These are phyloP conservation scores for Jasminum sambac DNA, from an alignment of 257 asterid genomes.

Conservation along the genomic window DNA sequence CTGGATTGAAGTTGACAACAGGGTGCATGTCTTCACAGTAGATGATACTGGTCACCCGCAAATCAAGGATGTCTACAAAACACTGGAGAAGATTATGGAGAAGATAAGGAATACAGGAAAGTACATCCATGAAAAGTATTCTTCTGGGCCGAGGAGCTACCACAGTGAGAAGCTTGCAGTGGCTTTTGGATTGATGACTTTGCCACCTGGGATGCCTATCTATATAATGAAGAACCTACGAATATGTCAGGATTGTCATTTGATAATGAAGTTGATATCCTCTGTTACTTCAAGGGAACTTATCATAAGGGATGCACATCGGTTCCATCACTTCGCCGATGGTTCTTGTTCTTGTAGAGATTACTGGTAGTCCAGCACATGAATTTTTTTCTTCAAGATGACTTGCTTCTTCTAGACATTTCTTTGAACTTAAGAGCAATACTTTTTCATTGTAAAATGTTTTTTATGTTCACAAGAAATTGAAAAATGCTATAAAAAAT, in stretches of 20 bases:
- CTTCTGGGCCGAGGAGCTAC: slow-evolving; percentile 10
- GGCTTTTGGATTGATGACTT: slow-evolving; percentile 21
- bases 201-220: slow-evolving; percentile 21
- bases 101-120: slow-evolving; percentile 3
- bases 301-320: slow-evolving; percentile 20
- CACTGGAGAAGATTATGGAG: slow-evolving; percentile 12
- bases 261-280: slow-evolving; percentile 22
- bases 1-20: slow-evolving; percentile 29
- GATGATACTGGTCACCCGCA: slow-evolving; percentile 25
- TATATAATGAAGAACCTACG: slow-evolving; percentile 18
- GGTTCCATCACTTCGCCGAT: slow-evolving; percentile 20
- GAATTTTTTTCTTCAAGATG: neutral
- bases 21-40: slow-evolving; percentile 25
- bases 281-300: slow-evolving; percentile 18
- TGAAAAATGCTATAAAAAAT: slow-evolving; percentile 15
- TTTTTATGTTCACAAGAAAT: slow-evolving; percentile 2
- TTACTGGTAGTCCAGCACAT: slow-evolving; percentile 13
- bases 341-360: slow-evolving; percentile 22
- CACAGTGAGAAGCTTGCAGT: slow-evolving; percentile 20
- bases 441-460: neutral
- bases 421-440: neutral
- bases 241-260: slow-evolving; percentile 23
- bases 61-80: slow-evolving; percentile 14
- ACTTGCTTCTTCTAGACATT: neutral
- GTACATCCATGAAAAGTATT: slow-evolving; percentile 8